Evolutionary conservation across 2,329 filamentous ascomycete species (phyloP), one percentile per base, ranked within the genome.

Genomic region (Ophiostoma himal-ulmi): DNA sequence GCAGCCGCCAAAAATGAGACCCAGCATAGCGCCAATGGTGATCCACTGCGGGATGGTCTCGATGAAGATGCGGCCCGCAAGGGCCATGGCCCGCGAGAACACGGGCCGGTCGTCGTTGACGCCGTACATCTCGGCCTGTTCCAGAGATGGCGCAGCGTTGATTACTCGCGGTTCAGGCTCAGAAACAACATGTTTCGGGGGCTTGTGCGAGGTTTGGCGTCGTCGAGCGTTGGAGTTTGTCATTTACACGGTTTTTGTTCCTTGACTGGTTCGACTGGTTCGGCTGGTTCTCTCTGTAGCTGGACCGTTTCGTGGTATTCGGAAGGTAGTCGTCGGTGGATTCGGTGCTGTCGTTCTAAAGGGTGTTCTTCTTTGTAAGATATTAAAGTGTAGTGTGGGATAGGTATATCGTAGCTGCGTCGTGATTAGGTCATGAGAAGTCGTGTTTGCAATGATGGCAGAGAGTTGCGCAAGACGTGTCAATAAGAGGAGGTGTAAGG

Each of bases 1-100:
- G 74, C 76, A 78, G 71, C 95, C 95, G 68, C 95, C 95, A 79
- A 99, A 97, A 72, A 99, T 98, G 74, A 98, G 85, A 68, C 85
- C 85, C 71, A 94, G 84, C 85, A 96, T 96, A 71, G 85, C 83
- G 30, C 84, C 82, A 65, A 89, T 82, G 71, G 86, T 85, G 52
- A 91, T 79, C 85, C 86, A 89, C 78, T 85, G 84, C 41, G 87
- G 86, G 71, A 90, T 84, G 57, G 84, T 85, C 77, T 86, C 83
- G 75, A 85, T 84, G 74, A 85, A 83, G 72, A 86, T 83, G 74
- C 83, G 82, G 70, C 83, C 83, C 57, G 82, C 80, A 72, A 85
- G 78, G 68, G 82, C 83, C 80, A 84, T 81, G 72, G 83, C 80
- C 75, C 82, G 83, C 72, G 82, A 83, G 74, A 81, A 81, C 70